Base-by-base conservation (phyloP, 2,329 filamentous ascomycete species). In the Elsinoe perseae region DNA sequence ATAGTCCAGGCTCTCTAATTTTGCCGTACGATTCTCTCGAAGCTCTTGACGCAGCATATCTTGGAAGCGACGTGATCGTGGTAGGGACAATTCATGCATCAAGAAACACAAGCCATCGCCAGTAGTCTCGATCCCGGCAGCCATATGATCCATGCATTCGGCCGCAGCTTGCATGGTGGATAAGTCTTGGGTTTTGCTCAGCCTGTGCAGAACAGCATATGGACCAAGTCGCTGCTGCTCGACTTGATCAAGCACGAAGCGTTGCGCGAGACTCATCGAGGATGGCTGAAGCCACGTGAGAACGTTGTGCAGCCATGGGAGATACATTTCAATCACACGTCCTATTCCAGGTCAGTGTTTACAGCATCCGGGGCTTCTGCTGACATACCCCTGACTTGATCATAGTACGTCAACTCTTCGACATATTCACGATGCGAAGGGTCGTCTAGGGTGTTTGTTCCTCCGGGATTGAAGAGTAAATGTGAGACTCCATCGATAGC, bases 141-240 rank as follows among this genome's bases (percentile, higher is more conserved):
- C 82, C 80, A 87, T 82, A 66, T 87, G 84, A 62, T 87, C 84
- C 57, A 85, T 77, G 62, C 82, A 85, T 68, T 88, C 85, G 18
- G 84, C 58, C 2, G 58, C 36, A 9, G 58, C 53, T 27, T 48
- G 52, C 3, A 57, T 18, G 2, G 43, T 36, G 6, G 58, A 54
- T 4, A 60, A 21, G 2, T 58, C 58, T 10, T 54, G 20, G 21
- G 23, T 52, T 20, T 50, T 50, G 25, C 28, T 25, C 25, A 52
- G 21, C 12, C 18, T 34, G 20, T 52, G 48, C 4, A 52, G 21
- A 7, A 52, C 48, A 14, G 48, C 48, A 25, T 28, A 28, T 14
- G 48, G 48, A 12, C 28, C 30, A 7, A 52, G 12, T 7, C 20
- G 20, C 16, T 28, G 16, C 10, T 25, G 25, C n/a, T 52, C 30